phyloP scores from a whole-genome alignment of 1,139 yeast species.

The Hanseniaspora uvarum region DNA sequence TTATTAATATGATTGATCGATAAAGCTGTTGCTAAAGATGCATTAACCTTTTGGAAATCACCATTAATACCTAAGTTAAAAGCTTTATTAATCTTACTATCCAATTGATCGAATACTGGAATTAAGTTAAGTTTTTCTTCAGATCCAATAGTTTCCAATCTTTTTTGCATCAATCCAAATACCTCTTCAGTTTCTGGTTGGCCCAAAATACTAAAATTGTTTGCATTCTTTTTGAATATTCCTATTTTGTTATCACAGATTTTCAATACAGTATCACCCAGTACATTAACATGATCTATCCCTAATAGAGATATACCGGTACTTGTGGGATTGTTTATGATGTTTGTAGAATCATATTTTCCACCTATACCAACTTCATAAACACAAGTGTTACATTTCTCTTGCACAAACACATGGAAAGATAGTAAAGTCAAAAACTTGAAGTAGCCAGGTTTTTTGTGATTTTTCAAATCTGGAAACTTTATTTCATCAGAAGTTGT shows the following conservation, averaged over 20 bases:
- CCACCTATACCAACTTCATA: slow-evolving; percentile 99
- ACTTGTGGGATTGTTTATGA: slow-evolving; percentile 66
- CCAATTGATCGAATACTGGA: slow-evolving; percentile 34
- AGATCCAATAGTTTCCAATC: slow-evolving; percentile 51
- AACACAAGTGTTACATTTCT: slow-evolving; percentile 83
- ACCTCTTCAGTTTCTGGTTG: slow-evolving; percentile 42
- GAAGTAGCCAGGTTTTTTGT: slow-evolving; percentile 84
- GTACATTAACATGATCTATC: slow-evolving; percentile 80
- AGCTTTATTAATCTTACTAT: slow-evolving; percentile 20
- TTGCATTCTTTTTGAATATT: slow-evolving; percentile 59
- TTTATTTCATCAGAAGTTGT: slow-evolving; percentile 45
- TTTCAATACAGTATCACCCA: slow-evolving; percentile 78
- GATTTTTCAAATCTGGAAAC: slow-evolving; percentile 66
- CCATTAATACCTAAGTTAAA: slow-evolving; percentile 72
- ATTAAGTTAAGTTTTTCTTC: slow-evolving; percentile 47
- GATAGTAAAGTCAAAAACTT: slow-evolving; percentile 80
- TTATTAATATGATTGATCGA: slow-evolving; percentile 51
- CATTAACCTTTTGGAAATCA: slow-evolving; percentile 73
- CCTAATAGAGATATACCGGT: slow-evolving; percentile 84
- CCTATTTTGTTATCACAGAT: slow-evolving; percentile 97
- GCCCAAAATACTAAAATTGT: slow-evolving; percentile 55
- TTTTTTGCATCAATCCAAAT: slow-evolving; percentile 41
- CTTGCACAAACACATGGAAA: slow-evolving; percentile 78
- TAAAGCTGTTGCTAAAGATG: slow-evolving; percentile 75
- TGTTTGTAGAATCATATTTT: slow-evolving; percentile 87